Conservation (phyloP, 2,329 filamentous ascomycete species). For the Cryoendolithus antarcticus region DNA sequence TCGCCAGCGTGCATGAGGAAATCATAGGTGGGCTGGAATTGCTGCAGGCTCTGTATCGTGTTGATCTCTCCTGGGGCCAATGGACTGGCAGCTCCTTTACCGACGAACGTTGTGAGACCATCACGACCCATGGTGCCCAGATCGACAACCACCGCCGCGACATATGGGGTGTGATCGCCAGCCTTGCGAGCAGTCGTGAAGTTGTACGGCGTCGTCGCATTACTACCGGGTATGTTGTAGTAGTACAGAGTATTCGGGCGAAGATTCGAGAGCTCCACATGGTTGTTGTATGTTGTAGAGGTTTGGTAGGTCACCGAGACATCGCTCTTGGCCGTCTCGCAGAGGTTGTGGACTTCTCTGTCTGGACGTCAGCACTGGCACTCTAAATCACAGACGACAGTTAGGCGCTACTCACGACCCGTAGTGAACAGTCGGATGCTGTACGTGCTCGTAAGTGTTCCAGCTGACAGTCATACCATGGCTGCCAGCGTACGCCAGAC, state of each 20-base stretch:
- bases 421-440: slow-evolving; percentile 7
- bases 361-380: no score
- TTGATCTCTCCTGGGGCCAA: slow-evolving; percentile 42
- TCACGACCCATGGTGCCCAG: slow-evolving; percentile 20
- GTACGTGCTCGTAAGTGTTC: slow-evolving; percentile 8
- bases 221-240: slow-evolving; percentile 7
- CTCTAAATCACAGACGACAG: no score
- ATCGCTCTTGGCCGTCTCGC: not conserved
- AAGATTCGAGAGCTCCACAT: not conserved
- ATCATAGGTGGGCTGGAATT: slow-evolving; percentile 7
- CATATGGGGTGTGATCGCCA: slow-evolving; percentile 44
- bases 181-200: slow-evolving; percentile 42
- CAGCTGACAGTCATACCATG: slow-evolving; percentile 9
- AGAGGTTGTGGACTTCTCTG: no score
- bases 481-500: slow-evolving; percentile 6
- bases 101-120: slow-evolving; percentile 28
- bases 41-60: slow-evolving; percentile 33
- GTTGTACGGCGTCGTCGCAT: slow-evolving; percentile 24
- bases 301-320: slow-evolving; percentile 11
- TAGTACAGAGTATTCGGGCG: slow-evolving; percentile 12
- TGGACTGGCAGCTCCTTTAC: slow-evolving; percentile 37
- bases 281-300: slow-evolving; percentile 9
- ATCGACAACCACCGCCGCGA: slow-evolving; percentile 41
- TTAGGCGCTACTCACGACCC: not conserved
- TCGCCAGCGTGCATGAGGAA: slow-evolving; percentile 29